A percentile compares a stretch with the other conserved stretches of the same genome.
phyloP scores from a whole-genome alignment of 306 rosid genomes.

The Acacia confusa region DNA sequence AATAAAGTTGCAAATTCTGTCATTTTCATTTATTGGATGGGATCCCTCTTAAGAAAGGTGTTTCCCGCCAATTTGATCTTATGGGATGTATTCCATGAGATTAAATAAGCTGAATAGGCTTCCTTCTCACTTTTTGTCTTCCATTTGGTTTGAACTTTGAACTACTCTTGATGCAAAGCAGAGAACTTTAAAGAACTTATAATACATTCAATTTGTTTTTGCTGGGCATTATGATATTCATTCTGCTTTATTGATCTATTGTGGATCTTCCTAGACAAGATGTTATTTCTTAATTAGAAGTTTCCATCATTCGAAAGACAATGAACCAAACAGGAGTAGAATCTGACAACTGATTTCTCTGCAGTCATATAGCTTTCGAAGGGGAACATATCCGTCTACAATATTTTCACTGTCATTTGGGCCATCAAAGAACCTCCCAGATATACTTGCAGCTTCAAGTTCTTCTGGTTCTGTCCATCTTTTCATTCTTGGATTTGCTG shows the following conservation, averaged over 20 bases:
- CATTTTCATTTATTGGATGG: slow-evolving; percentile 19
- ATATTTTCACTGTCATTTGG: slow-evolving; percentile 91
- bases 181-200: slow-evolving; percentile 6
- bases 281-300: background rate
- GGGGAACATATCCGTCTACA: slow-evolving; percentile 87
- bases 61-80: background rate
- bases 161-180: background rate
- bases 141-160: background rate
- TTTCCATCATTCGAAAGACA: background rate
- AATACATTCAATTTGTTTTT: background rate
- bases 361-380: slow-evolving; percentile 93
- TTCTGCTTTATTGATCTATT: slow-evolving; percentile 4
- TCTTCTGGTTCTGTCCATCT: slow-evolving; percentile 93
- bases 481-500: slow-evolving; percentile 72
- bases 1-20: slow-evolving; percentile 10
- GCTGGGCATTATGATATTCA: background rate
- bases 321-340: slow-evolving; percentile 8
- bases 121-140: background rate
- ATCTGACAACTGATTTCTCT: slow-evolving; percentile 37
- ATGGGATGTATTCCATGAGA: background rate
- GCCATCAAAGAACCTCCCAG: slow-evolving; percentile 75
- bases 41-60: background rate
- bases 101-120: background rate
- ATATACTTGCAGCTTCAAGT: slow-evolving; percentile 87
- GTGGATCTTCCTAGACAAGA: background rate